A percentile compares a stretch with the other conserved stretches of the same genome.
Evolutionary conservation across 768 basidiomycete genomes (phyloP).

Genomic region (Kwoniella sp.): DNA sequence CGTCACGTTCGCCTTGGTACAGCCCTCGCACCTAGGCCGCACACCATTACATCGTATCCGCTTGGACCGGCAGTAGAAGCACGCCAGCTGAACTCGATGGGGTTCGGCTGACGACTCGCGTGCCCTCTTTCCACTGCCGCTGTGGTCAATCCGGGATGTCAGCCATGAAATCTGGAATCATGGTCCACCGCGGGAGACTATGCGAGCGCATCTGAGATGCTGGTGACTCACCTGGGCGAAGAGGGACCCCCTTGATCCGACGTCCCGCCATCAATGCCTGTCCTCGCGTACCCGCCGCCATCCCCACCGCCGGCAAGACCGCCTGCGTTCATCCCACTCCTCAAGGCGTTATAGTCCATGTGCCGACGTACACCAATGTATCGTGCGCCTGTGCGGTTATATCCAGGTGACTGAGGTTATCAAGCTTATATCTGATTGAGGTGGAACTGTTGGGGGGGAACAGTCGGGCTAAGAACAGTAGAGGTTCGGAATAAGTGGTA

Average conservation of each 20-base stretch:
- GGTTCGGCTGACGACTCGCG: conserved; percentile 9
- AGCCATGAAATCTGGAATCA: no score
- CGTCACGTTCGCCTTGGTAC: conserved; percentile 28
- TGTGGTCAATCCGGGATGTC: not conserved
- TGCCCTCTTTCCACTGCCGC: not conserved
- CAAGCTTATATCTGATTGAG: no score
- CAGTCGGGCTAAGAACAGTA: no score
- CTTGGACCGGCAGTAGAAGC: conserved; percentile 36
- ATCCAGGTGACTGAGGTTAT: no score
- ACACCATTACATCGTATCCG: conserved; percentile 35
- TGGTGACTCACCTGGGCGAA: conserved; percentile 3
- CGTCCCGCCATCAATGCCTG: not conserved
- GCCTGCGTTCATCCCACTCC: not conserved
- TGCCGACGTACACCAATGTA: no score
- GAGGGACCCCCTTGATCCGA: conserved; percentile 6
- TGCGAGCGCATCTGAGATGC: no score
- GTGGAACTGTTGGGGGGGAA: no score
- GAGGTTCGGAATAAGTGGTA: no score
- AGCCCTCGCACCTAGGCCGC: conserved; percentile 32
- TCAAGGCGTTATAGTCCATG: no score
- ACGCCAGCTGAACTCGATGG: conserved; percentile 33
- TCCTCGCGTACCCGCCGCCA: not conserved
- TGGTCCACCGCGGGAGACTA: no score
- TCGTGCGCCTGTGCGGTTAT: no score
- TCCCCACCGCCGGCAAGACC: no score